Evolutionary conservation across 1,139 yeast species (phyloP), one percentile per base, ranked within the genome.

Genomic region (Arxiozyma slooffiae): DNA sequence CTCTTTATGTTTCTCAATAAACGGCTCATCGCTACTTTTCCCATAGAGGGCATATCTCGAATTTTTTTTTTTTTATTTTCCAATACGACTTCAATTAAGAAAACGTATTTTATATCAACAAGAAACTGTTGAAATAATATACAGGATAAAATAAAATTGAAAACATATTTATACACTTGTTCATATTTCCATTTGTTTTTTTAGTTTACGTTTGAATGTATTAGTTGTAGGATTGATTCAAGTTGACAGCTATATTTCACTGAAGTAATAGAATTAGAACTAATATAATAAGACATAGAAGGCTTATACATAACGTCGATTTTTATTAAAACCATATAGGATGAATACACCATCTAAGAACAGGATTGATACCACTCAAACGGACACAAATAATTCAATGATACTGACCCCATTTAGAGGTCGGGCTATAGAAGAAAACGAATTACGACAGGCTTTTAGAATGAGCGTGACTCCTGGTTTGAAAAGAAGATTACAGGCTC

Each of bases 361-460:
- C 11, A 9, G 30, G 8, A 23, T 40, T 23, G 20, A 22, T 16
- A 40, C 21, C 7, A 40, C 37, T 26, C 44, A 26, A 26, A 17
- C 20, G 38, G 18, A 34, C 17, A 21, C 44, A 34, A 24, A 41
- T 26, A 37, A 47, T 41, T 2, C 53, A 7, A 48, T 48, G 20
- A 53, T 54, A 17, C 41, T 53, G 23, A 61, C 63, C 14, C 64
- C 64, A 7, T 60, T 60, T 34, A 56, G 55, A 39, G 57, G 56
- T 39, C 50, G 60, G 14, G 63, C 62, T 1, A 46, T 58, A 11
- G 59, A 55, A 44, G 61, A 58, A 39, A 55, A 55, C 26, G 24
- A 24, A 24, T 11, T 38, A 18, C 51, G 53, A 48, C 60, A 59
- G n/a, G 57, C 55, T 38, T 26, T 58, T 23, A 30, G 57, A 17